A percentile compares a stretch with the other conserved stretches of the same genome.
phyloP scores from a whole-genome alignment of 306 rosid genomes.

The Vigna trinervia region DNA sequence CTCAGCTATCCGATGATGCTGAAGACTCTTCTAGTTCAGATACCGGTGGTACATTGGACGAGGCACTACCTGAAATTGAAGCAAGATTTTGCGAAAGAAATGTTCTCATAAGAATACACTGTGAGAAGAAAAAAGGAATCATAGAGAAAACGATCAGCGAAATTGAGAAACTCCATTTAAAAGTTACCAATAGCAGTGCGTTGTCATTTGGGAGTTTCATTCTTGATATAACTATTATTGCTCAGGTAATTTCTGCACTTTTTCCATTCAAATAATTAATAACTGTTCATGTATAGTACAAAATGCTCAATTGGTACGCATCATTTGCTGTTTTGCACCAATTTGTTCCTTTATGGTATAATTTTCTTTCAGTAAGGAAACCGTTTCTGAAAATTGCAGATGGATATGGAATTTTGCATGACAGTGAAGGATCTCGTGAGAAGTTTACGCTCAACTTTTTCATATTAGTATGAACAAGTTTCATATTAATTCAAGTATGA shows the following conservation, averaged over 20 bases:
- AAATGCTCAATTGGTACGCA: background rate
- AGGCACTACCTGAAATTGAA: conserved; percentile 84
- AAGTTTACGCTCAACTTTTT: conserved; percentile 64
- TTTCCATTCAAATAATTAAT: background rate
- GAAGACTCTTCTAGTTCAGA: conserved; percentile 53
- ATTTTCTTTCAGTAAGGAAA: background rate
- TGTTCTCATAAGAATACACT: conserved; percentile 86
- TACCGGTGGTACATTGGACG: conserved; percentile 44
- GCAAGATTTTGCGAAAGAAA: conserved; percentile 79
- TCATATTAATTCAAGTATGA: background rate
- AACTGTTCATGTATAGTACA: background rate
- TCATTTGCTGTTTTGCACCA: background rate
- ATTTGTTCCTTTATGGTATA: background rate
- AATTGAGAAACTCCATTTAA: conserved; percentile 75
- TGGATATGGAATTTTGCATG: conserved; percentile 73
- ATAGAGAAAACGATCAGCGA: conserved; percentile 66
- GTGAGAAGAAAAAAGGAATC: conserved; percentile 77
- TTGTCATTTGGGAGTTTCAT: conserved; percentile 79
- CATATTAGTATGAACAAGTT: conserved; percentile 56
- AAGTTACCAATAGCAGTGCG: conserved; percentile 69
- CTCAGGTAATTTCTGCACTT: conserved; percentile 66
- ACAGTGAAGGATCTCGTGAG: conserved; percentile 75
- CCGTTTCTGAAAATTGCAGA: conserved; percentile 59
- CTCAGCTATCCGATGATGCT: conserved; percentile 55
- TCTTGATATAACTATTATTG: conserved; percentile 83